Base-by-base conservation (phyloP, 176 grass and related monocot species). In the Alopecurus myosuroides region DNA sequence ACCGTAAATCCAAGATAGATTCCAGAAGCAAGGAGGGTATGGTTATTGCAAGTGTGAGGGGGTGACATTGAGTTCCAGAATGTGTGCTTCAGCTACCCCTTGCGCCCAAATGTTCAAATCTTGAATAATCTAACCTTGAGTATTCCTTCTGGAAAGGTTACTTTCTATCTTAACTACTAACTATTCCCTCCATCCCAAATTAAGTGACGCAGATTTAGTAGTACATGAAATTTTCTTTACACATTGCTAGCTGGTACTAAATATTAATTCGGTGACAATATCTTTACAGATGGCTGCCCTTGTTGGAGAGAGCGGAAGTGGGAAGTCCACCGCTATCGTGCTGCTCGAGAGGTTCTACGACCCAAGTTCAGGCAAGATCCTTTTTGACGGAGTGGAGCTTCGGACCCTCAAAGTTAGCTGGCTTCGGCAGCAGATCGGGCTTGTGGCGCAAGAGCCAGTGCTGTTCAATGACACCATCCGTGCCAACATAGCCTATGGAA, bases 281-380 rank as follows among this genome's bases (percentile, higher is more conserved):
- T 69, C 48, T 25, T 53, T 88, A n/a, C 77, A 94, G 92, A 94
- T 75, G 31, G 84, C 88, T 60, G 95, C 92, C 9, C 86, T 97
- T 22, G 95, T 94, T 12, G 95, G 95, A 20, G 90, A 94, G 66
- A 97, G 95, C 52, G 95, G 92, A 15, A 91, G 92, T 22, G 90
- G 92, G 0, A 97, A 97, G 70, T 97, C 92, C 15, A 94, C 95
- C 0, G 76, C 78, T 18, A 88, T 97, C 17, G 80, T 86, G 29
- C 80, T 97, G 9, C 82, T 97, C 4, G 92, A 97, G 76, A 89
- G 94, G 78, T 97, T 94, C 76, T 97, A 97, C 15, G 90, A 97
- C 67, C 86, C 90, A 0, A 82, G 82, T 78, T 88, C 86, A 2
- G 82, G 95, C 13, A 88, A 60, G 67, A 84, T 94, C 35, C 79